These are phyloP conservation scores for Tetrahymena thermophila DNA, from an alignment of 73 alveolate genomes.

Conservation along the genomic window DNA sequence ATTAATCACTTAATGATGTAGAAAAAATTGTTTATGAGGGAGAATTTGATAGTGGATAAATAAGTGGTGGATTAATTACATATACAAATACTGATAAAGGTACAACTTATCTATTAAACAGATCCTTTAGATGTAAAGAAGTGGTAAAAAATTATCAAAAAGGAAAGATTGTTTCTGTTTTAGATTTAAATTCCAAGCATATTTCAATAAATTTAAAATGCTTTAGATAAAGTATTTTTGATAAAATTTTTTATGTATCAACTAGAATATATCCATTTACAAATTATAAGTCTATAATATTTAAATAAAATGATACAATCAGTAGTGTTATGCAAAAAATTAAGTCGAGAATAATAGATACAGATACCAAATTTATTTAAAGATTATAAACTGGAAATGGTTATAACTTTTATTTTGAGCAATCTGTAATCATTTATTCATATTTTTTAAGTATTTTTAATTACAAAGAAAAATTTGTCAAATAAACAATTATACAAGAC, in stretches of 20 bases:
- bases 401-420: neutral
- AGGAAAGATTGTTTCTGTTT: neutral
- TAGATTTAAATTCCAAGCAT: neutral
- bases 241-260: neutral
- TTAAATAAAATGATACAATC: neutral
- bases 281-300: neutral
- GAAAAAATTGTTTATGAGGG: neutral
- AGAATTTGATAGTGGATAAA: neutral
- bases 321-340: neutral
- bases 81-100: neutral
- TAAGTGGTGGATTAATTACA: neutral
- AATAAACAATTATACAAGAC: neutral
- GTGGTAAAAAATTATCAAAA: neutral
- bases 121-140: neutral
- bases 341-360: neutral
- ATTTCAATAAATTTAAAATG: neutral
- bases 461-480: neutral
- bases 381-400: neutral
- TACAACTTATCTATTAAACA: neutral
- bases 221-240: neutral
- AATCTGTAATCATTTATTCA: neutral
- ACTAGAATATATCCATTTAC: neutral
- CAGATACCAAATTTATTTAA: neutral
- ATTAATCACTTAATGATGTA: neutral
- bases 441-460: neutral